These are phyloP conservation scores for Fusarium xyrophilum DNA, from an alignment of 2,329 filamentous ascomycete species.

Conservation along the genomic window DNA sequence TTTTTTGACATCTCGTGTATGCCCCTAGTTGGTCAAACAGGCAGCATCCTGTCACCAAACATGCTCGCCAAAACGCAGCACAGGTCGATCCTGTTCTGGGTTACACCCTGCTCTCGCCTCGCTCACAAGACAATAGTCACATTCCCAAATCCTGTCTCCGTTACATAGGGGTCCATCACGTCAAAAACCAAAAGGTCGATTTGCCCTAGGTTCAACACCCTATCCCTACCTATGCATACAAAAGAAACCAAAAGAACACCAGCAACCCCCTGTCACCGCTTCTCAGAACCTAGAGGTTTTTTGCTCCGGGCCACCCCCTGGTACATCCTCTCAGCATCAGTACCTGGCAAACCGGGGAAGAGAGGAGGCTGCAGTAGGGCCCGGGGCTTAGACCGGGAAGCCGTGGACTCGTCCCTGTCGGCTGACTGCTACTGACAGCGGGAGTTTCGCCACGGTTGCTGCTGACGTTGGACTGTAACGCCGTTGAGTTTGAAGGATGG, in stretches of 20 bases:
- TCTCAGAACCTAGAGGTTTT: constrained; percentile 14
- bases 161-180: constrained; percentile 10
- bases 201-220: background rate
- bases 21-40: constrained; percentile 10
- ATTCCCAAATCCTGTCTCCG: background rate
- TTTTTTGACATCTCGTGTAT: constrained; percentile 16
- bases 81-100: constrained; percentile 23
- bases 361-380: constrained; percentile 31
- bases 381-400: constrained; percentile 27
- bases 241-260: background rate
- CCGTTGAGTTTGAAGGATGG: constrained; percentile 4
- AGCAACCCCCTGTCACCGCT: constrained; percentile 22
- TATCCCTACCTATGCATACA: constrained; percentile 9
- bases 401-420: constrained; percentile 30
- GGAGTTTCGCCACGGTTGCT: constrained; percentile 17
- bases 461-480: constrained; percentile 27
- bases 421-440: constrained; percentile 7
- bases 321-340: background rate
- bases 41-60: constrained; percentile 8
- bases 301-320: constrained; percentile 5
- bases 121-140: constrained; percentile 3
- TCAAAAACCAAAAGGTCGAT: constrained; percentile 8
- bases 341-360: constrained; percentile 17
- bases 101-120: constrained; percentile 29
- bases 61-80: constrained; percentile 9